Percentiles rank a stretch among this genome's conserved stretches.
Conservation (phyloP, 352 stramenopile genomes). For the Phytopythium boreale region DNA sequence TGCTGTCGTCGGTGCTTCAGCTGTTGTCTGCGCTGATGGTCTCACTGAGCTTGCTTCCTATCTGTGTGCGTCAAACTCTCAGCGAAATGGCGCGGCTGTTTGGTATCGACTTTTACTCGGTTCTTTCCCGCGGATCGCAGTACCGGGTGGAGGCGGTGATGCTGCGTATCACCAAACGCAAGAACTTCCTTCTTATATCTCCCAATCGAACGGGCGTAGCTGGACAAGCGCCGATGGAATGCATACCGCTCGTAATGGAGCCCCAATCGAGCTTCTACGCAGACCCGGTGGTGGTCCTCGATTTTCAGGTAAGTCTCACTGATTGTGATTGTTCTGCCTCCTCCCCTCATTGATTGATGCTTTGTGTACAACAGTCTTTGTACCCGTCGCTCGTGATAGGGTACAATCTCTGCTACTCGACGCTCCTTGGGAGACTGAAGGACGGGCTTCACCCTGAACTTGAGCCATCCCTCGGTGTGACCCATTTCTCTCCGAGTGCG, state of each 20-base stretch:
- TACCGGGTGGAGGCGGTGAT: slow-evolving; percentile 93
- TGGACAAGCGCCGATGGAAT: slow-evolving; percentile 89
- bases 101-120: slow-evolving; percentile 94
- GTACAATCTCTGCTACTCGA: slow-evolving; percentile 99
- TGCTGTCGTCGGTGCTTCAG: neutral
- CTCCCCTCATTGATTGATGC: neutral
- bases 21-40: neutral
- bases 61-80: slow-evolving; percentile 82
- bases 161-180: slow-evolving; percentile 87
- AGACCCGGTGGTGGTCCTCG: slow-evolving; percentile 97
- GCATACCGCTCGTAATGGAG: slow-evolving; percentile 94
- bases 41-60: slow-evolving; percentile 59
- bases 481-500: slow-evolving; percentile 42
- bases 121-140: slow-evolving; percentile 91
- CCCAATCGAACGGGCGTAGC: slow-evolving; percentile 83
- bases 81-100: slow-evolving; percentile 92
- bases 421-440: slow-evolving; percentile 90
- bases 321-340: neutral
- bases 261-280: slow-evolving; percentile 95
- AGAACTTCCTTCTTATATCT: slow-evolving; percentile 85
- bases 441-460: slow-evolving; percentile 70
- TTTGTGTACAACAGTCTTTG: slow-evolving; percentile 75
- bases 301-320: slow-evolving; percentile 88
- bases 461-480: slow-evolving; percentile 61
- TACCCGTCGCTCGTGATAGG: slow-evolving; percentile 99